Percentiles rank a stretch among this genome's conserved stretches.
These are phyloP conservation scores for Pleomassaria siparia DNA, from an alignment of 2,329 filamentous ascomycete genomes.

Conservation along the genomic window DNA sequence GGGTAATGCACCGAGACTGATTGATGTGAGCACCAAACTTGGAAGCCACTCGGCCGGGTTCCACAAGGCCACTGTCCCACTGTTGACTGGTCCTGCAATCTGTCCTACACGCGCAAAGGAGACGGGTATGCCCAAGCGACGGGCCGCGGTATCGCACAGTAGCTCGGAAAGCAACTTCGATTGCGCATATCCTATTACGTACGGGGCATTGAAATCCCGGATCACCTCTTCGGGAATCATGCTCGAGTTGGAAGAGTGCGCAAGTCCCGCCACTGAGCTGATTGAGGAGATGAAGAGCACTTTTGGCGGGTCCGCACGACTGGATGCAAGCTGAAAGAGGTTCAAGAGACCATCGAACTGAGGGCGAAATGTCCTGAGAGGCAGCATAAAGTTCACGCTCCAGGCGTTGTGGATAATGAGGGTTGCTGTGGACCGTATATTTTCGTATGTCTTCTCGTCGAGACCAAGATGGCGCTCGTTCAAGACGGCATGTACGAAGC, in stretches of 20 bases:
- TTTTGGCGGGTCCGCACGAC: slow-evolving; percentile 9
- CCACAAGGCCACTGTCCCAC: slow-evolving; percentile 21
- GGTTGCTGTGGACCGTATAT: slow-evolving; percentile 29
- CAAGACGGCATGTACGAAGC: slow-evolving; percentile 14
- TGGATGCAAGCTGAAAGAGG: slow-evolving; percentile 11
- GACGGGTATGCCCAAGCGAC: slow-evolving; percentile 21
- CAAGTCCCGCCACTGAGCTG: slow-evolving; percentile 31
- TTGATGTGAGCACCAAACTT: slow-evolving; percentile 24
- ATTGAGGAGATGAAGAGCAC: slow-evolving; percentile 45
- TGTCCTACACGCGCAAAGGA: slow-evolving; percentile 33
- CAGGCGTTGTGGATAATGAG: slow-evolving; percentile 56
- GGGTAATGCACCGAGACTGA: slow-evolving; percentile 20
- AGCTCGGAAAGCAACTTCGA: slow-evolving; percentile 40
- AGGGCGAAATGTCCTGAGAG: slow-evolving; percentile 17
- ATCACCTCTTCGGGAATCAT: slow-evolving; percentile 37
- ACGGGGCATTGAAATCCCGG: slow-evolving; percentile 15
- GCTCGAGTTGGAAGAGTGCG: neutral
- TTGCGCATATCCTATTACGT: slow-evolving; percentile 40
- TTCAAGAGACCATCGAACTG: slow-evolving; percentile 12
- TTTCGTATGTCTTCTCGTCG: slow-evolving; percentile 15
- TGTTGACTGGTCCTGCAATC: slow-evolving; percentile 28
- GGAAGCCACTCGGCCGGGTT: slow-evolving; percentile 31
- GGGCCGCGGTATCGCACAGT: slow-evolving; percentile 34
- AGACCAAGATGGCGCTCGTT: slow-evolving; percentile 43
- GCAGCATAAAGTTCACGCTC: slow-evolving; percentile 56